These are phyloP conservation scores for Lasiodiplodia hormozganensis DNA, from an alignment of 2,329 filamentous ascomycete genomes.

Conservation along the genomic window DNA sequence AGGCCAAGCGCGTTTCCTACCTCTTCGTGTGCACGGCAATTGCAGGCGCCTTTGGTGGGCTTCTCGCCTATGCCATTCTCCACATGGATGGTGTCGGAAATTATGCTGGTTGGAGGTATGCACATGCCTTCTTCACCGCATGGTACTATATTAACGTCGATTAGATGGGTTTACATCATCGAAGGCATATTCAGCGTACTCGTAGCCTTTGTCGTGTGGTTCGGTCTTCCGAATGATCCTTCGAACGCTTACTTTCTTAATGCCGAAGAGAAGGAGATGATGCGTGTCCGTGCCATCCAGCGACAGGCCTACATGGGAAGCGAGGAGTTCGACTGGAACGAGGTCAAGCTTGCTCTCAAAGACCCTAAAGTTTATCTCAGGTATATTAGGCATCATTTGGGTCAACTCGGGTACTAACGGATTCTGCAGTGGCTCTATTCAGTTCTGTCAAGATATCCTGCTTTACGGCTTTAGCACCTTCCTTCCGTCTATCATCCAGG, in stretches of 20 bases:
- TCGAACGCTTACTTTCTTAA: conserved; percentile 58
- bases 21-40: conserved; percentile 50
- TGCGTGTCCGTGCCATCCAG: conserved; percentile 56
- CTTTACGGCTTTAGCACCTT: conserved; percentile 67
- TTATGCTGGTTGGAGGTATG: conserved; percentile 49
- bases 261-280: conserved; percentile 57
- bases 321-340: conserved; percentile 58
- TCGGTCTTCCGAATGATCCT: conserved; percentile 56
- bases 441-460: conserved; percentile 61
- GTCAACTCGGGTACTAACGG: background rate
- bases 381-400: background rate
- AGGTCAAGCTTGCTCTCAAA: conserved; percentile 55
- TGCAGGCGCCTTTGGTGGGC: conserved; percentile 41
- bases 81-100: conserved; percentile 57
- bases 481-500: conserved; percentile 61
- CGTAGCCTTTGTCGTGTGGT: conserved; percentile 48
- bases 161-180: conserved; percentile 33
- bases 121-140: background rate
- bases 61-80: conserved; percentile 46
- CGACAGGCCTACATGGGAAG: conserved; percentile 58
- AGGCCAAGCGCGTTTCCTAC: conserved; percentile 51
- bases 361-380: conserved; percentile 60
- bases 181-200: conserved; percentile 36
- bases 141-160: background rate
- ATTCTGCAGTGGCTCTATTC: conserved; percentile 49